Evolutionary conservation across 768 basidiomycete genomes (phyloP).

Genomic region (Auricularia sp.): DNA sequence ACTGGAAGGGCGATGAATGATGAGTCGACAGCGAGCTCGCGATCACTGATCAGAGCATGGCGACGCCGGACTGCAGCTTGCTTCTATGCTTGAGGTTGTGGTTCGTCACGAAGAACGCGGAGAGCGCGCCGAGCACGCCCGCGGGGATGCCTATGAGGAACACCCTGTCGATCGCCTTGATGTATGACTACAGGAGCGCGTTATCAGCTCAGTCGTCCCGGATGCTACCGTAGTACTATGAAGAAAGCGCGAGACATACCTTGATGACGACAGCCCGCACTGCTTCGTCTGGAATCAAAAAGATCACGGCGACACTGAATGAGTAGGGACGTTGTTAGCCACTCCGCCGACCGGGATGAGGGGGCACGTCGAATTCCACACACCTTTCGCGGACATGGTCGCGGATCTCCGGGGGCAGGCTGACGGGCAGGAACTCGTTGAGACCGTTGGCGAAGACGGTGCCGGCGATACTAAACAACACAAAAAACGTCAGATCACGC

Average conservation of each 20-base stretch:
- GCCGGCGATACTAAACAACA: slow-evolving; percentile 6
- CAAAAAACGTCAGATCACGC: background rate
- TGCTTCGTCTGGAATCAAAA: slow-evolving; percentile 15
- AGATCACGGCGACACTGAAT: slow-evolving; percentile 17
- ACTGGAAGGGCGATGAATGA: too few relatives aligned
- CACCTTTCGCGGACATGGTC: slow-evolving; percentile 15
- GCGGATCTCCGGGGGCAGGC: slow-evolving; percentile 12
- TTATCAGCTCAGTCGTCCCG: background rate
- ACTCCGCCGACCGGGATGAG: too few relatives aligned
- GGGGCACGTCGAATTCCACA: too few relatives aligned
- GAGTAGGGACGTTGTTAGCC: background rate
- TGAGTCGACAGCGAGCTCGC: too few relatives aligned
- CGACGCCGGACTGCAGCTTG: slow-evolving; percentile 4
- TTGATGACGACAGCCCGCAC: slow-evolving; percentile 6
- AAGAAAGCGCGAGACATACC: background rate
- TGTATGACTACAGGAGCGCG: slow-evolving; percentile 8
- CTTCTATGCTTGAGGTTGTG: slow-evolving; percentile 18
- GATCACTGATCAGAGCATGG: background rate
- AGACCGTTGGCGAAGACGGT: slow-evolving; percentile 20
- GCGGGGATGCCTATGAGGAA: slow-evolving; percentile 26
- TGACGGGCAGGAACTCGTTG: slow-evolving; percentile 17
- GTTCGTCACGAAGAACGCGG: slow-evolving; percentile 24
- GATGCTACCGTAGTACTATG: background rate
- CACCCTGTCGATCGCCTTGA: slow-evolving; percentile 15
- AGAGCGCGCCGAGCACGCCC: slow-evolving; percentile 16